Evolutionary conservation across 2,329 filamentous ascomycete genomes (phyloP).

Genomic region (Torrubiellomyces zombiae): DNA sequence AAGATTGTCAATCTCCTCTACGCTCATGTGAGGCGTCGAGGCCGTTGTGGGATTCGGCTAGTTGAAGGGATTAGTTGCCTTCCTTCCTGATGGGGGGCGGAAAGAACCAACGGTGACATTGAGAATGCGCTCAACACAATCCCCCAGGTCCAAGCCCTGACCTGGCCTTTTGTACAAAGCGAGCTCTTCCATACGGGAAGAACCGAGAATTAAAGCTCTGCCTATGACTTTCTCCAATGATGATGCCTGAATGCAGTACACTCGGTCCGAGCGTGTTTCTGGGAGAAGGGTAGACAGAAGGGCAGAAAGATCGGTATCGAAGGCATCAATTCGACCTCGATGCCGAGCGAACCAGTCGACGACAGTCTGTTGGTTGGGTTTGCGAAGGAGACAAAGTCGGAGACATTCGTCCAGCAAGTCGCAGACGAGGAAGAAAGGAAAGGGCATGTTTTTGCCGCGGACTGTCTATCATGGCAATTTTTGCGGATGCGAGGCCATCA

Average conservation of each 20-base stretch:
- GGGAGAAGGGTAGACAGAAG: constrained; percentile 64
- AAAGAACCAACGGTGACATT: constrained; percentile 35
- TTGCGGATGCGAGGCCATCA: too few species aligned
- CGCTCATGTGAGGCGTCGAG: constrained; percentile 29
- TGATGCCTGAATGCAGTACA: constrained; percentile 51
- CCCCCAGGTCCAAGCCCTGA: constrained; percentile 47
- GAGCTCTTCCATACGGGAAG: constrained; percentile 43
- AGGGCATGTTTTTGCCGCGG: constrained; percentile 45
- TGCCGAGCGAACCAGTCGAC: constrained; percentile 54
- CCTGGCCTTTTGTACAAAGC: constrained; percentile 42
- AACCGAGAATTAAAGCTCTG: constrained; percentile 47
- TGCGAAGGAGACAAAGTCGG: constrained; percentile 16
- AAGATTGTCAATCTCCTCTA: constrained; percentile 55
- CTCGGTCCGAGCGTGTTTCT: constrained; percentile 58
- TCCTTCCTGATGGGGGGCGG: too few species aligned
- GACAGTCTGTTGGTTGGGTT: constrained; percentile 23
- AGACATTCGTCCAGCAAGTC: constrained; percentile 57
- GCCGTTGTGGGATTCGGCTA: constrained; percentile 26
- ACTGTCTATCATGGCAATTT: neutral
- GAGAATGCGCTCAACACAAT: constrained; percentile 52
- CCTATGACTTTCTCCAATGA: constrained; percentile 51
- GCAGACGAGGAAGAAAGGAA: constrained; percentile 56
- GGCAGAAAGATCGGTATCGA: constrained; percentile 40
- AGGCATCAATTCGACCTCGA: constrained; percentile 36
- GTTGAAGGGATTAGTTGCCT: too few species aligned